A percentile compares a stretch with the other conserved stretches of the same genome.
Conservation (phyloP, 2,329 filamentous ascomycete species). For the Fragosphaeria purpurea region DNA sequence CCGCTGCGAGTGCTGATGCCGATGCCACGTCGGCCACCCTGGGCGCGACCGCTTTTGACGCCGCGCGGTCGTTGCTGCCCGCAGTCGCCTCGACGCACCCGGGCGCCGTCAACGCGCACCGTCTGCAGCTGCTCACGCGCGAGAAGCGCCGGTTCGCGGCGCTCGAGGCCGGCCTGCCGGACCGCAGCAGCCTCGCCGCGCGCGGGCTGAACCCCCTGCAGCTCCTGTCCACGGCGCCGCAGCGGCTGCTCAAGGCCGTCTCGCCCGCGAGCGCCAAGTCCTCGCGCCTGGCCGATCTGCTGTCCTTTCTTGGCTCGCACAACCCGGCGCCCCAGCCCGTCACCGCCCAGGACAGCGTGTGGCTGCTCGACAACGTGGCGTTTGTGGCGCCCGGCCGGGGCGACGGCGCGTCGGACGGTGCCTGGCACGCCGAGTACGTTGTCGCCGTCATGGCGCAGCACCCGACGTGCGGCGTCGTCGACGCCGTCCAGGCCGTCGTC, state of each 20-base stretch:
- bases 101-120: conserved; percentile 13
- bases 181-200: conserved; percentile 17
- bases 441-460: conserved; percentile 70
- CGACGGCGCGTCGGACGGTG: no score
- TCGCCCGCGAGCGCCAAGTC: conserved; percentile 4
- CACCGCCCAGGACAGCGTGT: conserved; percentile 60
- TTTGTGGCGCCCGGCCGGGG: no score
- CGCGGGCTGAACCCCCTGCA: conserved; percentile 7
- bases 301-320: conserved; percentile 39
- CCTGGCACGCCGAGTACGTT: conserved; percentile 76
- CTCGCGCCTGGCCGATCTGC: conserved; percentile 25
- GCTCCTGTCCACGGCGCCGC: not conserved
- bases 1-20: not conserved
- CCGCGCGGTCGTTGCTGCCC: no score
- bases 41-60: no score
- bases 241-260: not conserved
- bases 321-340: conserved; percentile 53
- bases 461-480: conserved; percentile 55
- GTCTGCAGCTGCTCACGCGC: conserved; percentile 42
- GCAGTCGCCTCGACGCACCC: not conserved
- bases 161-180: conserved; percentile 37
- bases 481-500: conserved; percentile 60
- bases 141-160: conserved; percentile 38
- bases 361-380: conserved; percentile 86
- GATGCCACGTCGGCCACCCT: not conserved